Evolutionary conservation across 1,284 basidiomycete genomes (phyloP).

Genomic region (Caloboletus inedulis): DNA sequence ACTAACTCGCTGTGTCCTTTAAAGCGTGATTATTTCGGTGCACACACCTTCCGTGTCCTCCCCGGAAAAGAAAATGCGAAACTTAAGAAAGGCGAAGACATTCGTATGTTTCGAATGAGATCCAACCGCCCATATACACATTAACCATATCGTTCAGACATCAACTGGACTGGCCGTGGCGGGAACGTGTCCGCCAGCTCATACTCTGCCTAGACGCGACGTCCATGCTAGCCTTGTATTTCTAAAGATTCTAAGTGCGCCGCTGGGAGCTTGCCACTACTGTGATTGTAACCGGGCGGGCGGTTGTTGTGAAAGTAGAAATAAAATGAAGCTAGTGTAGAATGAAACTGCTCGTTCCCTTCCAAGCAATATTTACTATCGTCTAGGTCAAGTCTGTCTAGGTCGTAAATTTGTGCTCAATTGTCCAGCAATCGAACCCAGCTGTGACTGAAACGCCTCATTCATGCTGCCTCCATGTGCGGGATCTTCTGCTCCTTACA

Average conservation of each 20-base stretch:
- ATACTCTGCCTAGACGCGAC: constrained; percentile 76
- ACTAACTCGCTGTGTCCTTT: constrained; percentile 33
- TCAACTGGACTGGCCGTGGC: constrained; percentile 93
- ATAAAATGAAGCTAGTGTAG: constrained; percentile 7
- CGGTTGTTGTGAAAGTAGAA: constrained; percentile 12
- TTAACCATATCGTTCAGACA: constrained; percentile 45
- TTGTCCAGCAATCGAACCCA: too few species aligned
- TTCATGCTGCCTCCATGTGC: constrained; percentile 44
- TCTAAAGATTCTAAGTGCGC: constrained; percentile 17
- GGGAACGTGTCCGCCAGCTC: constrained; percentile 90
- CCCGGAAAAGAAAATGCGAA: constrained; percentile 85
- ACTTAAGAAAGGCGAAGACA: constrained; percentile 80
- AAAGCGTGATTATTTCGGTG: constrained; percentile 89
- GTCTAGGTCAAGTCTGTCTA: background rate
- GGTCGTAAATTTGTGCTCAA: background rate
- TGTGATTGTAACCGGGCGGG: constrained; percentile 12
- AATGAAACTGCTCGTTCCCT: too few species aligned
- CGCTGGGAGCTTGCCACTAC: background rate
- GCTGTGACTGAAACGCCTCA: background rate
- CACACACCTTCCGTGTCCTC: constrained; percentile 91
- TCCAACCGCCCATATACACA: constrained; percentile 4
- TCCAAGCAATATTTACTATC: background rate
- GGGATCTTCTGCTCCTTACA: constrained; percentile 44
- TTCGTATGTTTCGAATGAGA: constrained; percentile 58
- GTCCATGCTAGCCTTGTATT: constrained; percentile 3